Evolutionary conservation across 768 basidiomycete genomes (phyloP), one percentile per base, ranked within the genome.

Genomic region (Boletus huronensis): DNA sequence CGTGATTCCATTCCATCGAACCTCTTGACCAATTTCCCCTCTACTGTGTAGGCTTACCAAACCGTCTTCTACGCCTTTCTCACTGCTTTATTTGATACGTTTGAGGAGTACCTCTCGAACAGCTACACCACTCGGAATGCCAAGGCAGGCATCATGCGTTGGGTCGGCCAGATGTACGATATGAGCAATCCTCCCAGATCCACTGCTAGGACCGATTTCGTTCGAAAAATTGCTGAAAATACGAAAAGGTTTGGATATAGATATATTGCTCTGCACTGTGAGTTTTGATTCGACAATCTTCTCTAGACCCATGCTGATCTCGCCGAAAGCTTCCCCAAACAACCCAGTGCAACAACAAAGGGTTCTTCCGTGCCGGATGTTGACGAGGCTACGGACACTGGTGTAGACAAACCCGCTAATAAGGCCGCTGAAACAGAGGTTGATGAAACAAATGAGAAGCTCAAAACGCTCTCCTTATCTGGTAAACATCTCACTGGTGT

Each of bases 61-160:
- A 14, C 28, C 1, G 17, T 38, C 16, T 56, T 52, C 43, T 54
- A 40, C 16, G 48, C 45, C 0, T 49, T 63, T 34, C 46, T 62
- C 32, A 38, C 25, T 0, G 54, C 60, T 17, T 16, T 62, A 23
- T n/a, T n/a, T n/a, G n/a, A n/a, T n/a, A n/a, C n/a, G n/a, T n/a
- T n/a, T n/a, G n/a, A n/a, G n/a, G n/a, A n/a, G n/a, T n/a, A n/a
- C n/a, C n/a, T n/a, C n/a, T n/a, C n/a, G n/a, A n/a, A n/a, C n/a
- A n/a, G n/a, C n/a, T n/a, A n/a, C n/a, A n/a, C n/a, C n/a, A n/a
- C n/a, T n/a, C n/a, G n/a, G n/a, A n/a, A n/a, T n/a, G n/a, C n/a
- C n/a, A n/a, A n/a, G n/a, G n/a, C n/a, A n/a, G 43, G 19, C 4
- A 6, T 38, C 13, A 16, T 52, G 45, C 5, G 8, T 16, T 49